Base-by-base conservation (phyloP, 495 filamentous ascomycete species). In the Thermothielavioides terrestris region DNA sequence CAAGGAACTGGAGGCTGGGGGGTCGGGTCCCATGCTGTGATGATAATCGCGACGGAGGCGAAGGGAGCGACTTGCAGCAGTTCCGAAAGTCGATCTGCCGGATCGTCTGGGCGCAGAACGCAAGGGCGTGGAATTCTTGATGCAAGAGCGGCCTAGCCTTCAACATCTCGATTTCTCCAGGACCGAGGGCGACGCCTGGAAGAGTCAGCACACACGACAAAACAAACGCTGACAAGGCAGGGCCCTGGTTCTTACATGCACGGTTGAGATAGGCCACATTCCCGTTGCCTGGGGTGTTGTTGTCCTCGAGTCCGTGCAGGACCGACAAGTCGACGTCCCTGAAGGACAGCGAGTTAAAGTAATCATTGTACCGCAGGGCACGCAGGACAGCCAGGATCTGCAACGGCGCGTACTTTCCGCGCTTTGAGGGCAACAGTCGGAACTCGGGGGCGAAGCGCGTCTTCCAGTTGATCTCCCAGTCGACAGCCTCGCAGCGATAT, bases 291-390 rank as follows among this genome's bases (percentile, higher is more conserved):
- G 53, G 30, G 1, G 55, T 30, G 28, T 62, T 30, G 28, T 62
- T 65, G 47, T 74, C 68, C 25, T 62, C 52, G 2, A 52, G 46
- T 11, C 60, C 60, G 32, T 61, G 61, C 14, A 74, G 60, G 14
- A 53, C 57, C 1, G 61, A 55, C 9, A 98, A 74, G 51, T 76
- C 80, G 40, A 94, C 77, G 23, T 83, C 80, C 12, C 75, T 69
- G 63, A 96, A 95, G 1, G 89, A 95, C 31, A 98, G 77, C 1
- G 87, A 84, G 43, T 75, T 76, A 64, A 96, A 96, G 12, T 80
- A 85, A 62, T 95, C 88, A 58, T 96, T 96, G 68, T 94, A 98
- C 30, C 92, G 79, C 41, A 98, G 68, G 6, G 92, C 79, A 17
- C 91, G 79, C 73, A 95, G 77, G 21, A 96, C 78, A 2, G 92